Percentiles rank a stretch among this genome's conserved stretches.
Conservation (phyloP, 768 basidiomycete species). For the Peribolospora kevripleyi region DNA sequence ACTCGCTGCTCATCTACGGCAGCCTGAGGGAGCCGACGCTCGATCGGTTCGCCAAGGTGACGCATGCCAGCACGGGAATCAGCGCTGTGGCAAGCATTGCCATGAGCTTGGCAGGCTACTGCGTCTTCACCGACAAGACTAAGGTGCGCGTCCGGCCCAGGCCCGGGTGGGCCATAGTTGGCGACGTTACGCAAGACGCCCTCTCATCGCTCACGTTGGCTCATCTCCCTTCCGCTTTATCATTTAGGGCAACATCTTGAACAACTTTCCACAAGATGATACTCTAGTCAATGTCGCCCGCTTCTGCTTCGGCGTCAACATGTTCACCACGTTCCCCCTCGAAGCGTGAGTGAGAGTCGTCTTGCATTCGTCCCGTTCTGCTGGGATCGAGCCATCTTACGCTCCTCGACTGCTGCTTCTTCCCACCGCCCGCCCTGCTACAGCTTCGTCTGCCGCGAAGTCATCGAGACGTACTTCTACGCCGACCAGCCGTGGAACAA, state of each 20-base stretch:
- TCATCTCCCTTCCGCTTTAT: background rate
- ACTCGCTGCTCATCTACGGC: conserved; percentile 87
- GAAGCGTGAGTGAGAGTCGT: conserved; percentile 23
- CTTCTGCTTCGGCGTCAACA: conserved; percentile 37
- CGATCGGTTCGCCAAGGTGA: conserved; percentile 76
- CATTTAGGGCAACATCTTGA: conserved; percentile 83
- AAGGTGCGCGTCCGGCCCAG: conserved; percentile 8
- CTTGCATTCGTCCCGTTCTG: too few relatives aligned
- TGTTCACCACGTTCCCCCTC: conserved; percentile 92
- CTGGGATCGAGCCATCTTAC: too few relatives aligned
- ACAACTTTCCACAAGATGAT: conserved; percentile 54
- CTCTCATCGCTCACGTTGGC: too few relatives aligned
- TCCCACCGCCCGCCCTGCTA: conserved; percentile 17
- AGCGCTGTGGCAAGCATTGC: conserved; percentile 49
- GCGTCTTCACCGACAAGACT: conserved; percentile 40
- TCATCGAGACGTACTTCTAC: conserved; percentile 88
- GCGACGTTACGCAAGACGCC: too few relatives aligned
- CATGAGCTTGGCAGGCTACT: conserved; percentile 62
- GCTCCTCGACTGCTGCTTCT: too few relatives aligned
- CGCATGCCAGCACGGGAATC: conserved; percentile 62
- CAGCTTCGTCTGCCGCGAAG: conserved; percentile 81
- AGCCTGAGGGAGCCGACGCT: conserved; percentile 76
- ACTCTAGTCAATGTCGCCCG: conserved; percentile 55
- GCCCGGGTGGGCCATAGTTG: too few relatives aligned
- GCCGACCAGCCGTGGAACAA: conserved; percentile 57